Conservation (phyloP, 148 eudicot species). For the Rhododendron mucronatum region DNA sequence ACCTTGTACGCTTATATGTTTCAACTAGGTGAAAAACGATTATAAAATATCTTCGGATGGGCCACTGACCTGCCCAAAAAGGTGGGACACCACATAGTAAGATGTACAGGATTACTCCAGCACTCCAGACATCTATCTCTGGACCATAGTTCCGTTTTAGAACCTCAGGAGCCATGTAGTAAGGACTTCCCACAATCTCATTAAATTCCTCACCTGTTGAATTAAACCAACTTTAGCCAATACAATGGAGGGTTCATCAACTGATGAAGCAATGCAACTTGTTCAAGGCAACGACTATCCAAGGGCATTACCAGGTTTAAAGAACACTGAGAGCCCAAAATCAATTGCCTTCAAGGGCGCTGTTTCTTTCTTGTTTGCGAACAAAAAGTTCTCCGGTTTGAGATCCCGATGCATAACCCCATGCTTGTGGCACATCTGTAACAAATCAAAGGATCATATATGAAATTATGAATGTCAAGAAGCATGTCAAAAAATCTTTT, state of each 20-base stretch:
- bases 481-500: neutral
- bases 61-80: conserved; percentile 51
- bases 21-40: neutral
- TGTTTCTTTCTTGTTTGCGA: conserved; percentile 50
- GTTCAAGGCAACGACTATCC: neutral
- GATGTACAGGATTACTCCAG: conserved; percentile 56
- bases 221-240: neutral
- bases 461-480: neutral
- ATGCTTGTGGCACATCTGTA: conserved; percentile 41
- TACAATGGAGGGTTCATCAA: neutral
- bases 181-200: conserved; percentile 63
- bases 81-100: conserved; percentile 61
- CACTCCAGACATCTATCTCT: conserved; percentile 59
- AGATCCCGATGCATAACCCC: conserved; percentile 57
- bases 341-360: conserved; percentile 52
- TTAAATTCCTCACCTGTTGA: conserved; percentile 36
- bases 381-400: conserved; percentile 48
- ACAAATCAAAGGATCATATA: neutral
- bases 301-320: conserved; percentile 34
- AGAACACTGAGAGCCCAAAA: conserved; percentile 39
- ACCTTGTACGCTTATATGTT: neutral
- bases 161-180: conserved; percentile 67
- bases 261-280: neutral
- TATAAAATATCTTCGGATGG: neutral
- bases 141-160: conserved; percentile 52